Base-by-base conservation (phyloP, 805 yeast species). In the Saturnispora besseyi region DNA sequence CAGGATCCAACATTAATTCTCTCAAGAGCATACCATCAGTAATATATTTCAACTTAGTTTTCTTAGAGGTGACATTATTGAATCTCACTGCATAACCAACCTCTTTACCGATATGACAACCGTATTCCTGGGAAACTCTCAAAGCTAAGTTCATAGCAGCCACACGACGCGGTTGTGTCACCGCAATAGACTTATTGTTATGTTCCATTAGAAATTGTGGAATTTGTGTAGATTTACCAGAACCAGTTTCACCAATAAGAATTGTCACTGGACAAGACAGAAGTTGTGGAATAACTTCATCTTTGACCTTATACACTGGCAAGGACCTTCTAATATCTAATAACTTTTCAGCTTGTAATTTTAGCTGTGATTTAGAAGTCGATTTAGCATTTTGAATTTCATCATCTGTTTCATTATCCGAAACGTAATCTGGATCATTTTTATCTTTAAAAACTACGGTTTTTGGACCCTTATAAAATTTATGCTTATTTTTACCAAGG, bases 1-100 rank as follows among this genome's bases (percentile, higher is more conserved):
- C 61, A 2, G 78, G 76, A 59, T 87, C 87, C 53, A 86, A 66
- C 93, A 91, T 85, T 55, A 90, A 66, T 64, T 93, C 98, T 62
- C 99, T 77, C 50, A 93, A 68, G 21, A 93, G 75, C 98, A 93
- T 91, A 81, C 99, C 99, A 70, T 93, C 99, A 0, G 99, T 93
- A 43, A 91, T 70, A 62, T 88, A 93, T 62, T 88, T 87, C 57
- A 93, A 67, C 57, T 77, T 77, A 0, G 99, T 91, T 45, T 64
- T 68, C 11, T 61, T 62, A 5, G 73, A 64, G 29, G 76, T 63
- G 5, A 84, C 75, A 62, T 89, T 87, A 58, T 90, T 88, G 63
- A 91, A 93, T 62, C 99, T 77, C 41, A 91, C 98, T 48, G 95
- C 82, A 68, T 87, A 91, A 55, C 99, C 99, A 31, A 91, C 96